Evolutionary conservation across 2,329 filamentous ascomycete genomes (phyloP).

Genomic region (Aspergillus quadricinctus): DNA sequence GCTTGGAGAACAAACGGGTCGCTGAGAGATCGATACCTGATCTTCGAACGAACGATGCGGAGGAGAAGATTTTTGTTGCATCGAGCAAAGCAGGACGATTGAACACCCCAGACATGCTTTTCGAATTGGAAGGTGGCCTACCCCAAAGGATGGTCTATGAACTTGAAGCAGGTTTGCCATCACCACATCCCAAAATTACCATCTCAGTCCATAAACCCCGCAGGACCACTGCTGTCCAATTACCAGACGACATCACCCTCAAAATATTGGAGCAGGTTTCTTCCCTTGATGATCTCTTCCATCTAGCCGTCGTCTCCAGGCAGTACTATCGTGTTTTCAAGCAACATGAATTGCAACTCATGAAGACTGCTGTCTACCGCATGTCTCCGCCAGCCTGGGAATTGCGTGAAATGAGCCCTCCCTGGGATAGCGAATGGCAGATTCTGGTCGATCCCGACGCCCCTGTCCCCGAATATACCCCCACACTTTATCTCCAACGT

Average conservation of each 20-base stretch:
- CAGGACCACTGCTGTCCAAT: constrained; percentile 35
- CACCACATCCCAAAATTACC: constrained; percentile 5
- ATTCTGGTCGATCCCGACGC: constrained; percentile 41
- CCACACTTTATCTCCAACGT: constrained; percentile 48
- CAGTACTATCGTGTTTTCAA: constrained; percentile 58
- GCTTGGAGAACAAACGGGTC: background rate
- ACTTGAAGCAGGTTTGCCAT: constrained; percentile 26
- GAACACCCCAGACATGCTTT: constrained; percentile 13
- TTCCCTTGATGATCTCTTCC: constrained; percentile 53
- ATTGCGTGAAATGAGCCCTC: constrained; percentile 54
- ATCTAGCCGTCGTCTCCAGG: constrained; percentile 50
- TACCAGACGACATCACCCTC: constrained; percentile 50
- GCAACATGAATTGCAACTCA: constrained; percentile 50
- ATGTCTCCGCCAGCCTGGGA: constrained; percentile 59
- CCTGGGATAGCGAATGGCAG: constrained; percentile 42
- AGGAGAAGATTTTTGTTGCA: constrained; percentile 24
- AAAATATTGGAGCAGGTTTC: constrained; percentile 48
- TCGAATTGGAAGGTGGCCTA: constrained; percentile 17
- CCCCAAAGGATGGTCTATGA: constrained; percentile 29
- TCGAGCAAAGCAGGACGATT: constrained; percentile 15
- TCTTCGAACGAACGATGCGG: background rate
- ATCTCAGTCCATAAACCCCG: constrained; percentile 15
- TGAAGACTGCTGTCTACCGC: constrained; percentile 48
- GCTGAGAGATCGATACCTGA: background rate
- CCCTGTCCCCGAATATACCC: constrained; percentile 51